These are phyloP conservation scores for Cyberlindnera xylosilytica DNA, from an alignment of 805 yeast genomes.

Conservation along the genomic window DNA sequence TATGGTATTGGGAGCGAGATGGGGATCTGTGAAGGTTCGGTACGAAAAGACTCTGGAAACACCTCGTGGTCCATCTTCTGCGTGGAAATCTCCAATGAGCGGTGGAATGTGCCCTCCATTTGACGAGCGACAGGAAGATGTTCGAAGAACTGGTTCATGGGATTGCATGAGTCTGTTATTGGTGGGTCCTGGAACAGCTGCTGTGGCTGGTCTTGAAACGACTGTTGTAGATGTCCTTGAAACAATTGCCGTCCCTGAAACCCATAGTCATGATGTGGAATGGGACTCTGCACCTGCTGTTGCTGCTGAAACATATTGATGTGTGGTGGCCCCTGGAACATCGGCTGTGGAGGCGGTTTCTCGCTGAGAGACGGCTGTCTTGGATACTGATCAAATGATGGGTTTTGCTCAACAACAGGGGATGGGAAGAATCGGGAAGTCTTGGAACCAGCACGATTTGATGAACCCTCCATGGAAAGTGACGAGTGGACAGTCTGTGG, in stretches of 20 bases:
- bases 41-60: constrained; percentile 11
- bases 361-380: constrained; percentile 13
- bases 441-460: constrained; percentile 10
- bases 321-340: no score
- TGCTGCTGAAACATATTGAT: neutral
- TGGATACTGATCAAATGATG: constrained; percentile 17
- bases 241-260: neutral
- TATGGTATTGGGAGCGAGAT: constrained; percentile 8
- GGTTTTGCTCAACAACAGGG: constrained; percentile 18
- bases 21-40: constrained; percentile 3
- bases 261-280: neutral
- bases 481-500: neutral
- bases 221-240: no score
- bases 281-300: neutral
- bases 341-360: constrained; percentile 1
- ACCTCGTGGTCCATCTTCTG: constrained; percentile 12
- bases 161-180: neutral
- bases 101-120: no score
- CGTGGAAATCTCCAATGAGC: constrained; percentile 4
- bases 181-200: neutral
- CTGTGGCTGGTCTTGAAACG: no score
- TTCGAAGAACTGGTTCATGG: neutral
- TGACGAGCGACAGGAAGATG: no score
- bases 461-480: neutral
- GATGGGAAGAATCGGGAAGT: constrained; percentile 29